Evolutionary conservation across 345 rosid species (phyloP).

Genomic region (Eucalyptus melliodora): DNA sequence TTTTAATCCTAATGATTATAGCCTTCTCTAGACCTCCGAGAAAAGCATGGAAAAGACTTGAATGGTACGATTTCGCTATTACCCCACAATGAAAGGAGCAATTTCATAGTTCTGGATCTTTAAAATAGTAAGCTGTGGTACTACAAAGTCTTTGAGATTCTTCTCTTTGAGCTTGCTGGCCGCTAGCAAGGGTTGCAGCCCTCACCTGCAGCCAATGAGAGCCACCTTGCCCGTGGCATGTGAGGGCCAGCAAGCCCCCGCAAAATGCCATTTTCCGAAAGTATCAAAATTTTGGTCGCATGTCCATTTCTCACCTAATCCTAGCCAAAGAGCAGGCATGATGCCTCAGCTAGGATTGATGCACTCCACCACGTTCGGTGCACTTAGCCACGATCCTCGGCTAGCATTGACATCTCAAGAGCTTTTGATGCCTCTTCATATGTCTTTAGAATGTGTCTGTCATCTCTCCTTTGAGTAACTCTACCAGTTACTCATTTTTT

Average conservation of each 20-base stretch:
- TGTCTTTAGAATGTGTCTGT: background rate
- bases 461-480: background rate
- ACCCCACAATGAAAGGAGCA: background rate
- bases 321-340: background rate
- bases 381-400: background rate
- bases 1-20: too few species aligned
- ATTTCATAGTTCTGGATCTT: background rate
- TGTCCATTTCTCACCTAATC: background rate
- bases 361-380: background rate
- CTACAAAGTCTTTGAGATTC: background rate
- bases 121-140: too few species aligned
- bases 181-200: background rate
- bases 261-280: background rate
- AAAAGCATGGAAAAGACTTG: background rate
- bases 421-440: background rate
- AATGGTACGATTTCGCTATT: fast-evolving
- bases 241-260: background rate
- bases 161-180: background rate
- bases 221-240: background rate
- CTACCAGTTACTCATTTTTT: background rate
- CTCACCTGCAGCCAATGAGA: background rate
- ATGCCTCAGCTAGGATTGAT: background rate
- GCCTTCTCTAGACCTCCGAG: background rate
- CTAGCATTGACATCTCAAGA: background rate
- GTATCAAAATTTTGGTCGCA: too few species aligned